Conservation (phyloP, 148 eudicot genomes). For the Cornus suecica region DNA sequence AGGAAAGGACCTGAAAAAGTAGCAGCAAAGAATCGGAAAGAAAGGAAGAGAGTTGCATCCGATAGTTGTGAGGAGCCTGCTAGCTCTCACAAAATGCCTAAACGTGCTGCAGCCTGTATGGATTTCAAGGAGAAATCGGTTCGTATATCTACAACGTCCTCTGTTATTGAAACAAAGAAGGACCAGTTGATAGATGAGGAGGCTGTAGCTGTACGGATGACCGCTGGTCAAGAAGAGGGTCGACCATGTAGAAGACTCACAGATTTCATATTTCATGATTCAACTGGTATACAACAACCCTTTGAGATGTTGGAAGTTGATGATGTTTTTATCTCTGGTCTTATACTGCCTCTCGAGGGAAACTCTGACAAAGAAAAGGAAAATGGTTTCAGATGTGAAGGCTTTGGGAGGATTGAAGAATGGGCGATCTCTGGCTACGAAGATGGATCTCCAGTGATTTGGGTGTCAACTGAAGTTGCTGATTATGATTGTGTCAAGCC, state of each 20-base stretch:
- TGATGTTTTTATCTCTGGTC: slow-evolving; percentile 77
- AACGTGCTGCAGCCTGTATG: slow-evolving; percentile 83
- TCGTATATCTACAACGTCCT: slow-evolving; percentile 46
- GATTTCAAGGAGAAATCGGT: slow-evolving; percentile 68
- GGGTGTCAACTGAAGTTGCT: slow-evolving; percentile 86
- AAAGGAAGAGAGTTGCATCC: slow-evolving; percentile 15
- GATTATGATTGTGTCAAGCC: slow-evolving; percentile 88
- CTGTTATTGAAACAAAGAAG: slow-evolving; percentile 50
- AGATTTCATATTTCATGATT: slow-evolving; percentile 80
- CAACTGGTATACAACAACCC: slow-evolving; percentile 70
- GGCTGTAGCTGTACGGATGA: slow-evolving; percentile 62
- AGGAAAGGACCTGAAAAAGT: neutral
- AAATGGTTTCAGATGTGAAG: slow-evolving; percentile 76
- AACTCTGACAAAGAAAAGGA: slow-evolving; percentile 50
- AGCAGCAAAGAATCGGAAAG: slow-evolving; percentile 7
- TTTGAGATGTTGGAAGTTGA: slow-evolving; percentile 80
- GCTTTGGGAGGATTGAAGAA: slow-evolving; percentile 88
- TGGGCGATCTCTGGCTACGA: slow-evolving; percentile 98
- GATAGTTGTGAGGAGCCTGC: slow-evolving; percentile 17
- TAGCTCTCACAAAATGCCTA: slow-evolving; percentile 76
- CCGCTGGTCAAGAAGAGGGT: slow-evolving; percentile 63
- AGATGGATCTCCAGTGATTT: slow-evolving; percentile 82
- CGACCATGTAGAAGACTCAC: slow-evolving; percentile 71
- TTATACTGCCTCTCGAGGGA: slow-evolving; percentile 72
- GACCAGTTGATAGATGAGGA: slow-evolving; percentile 63